Evolutionary conservation across 2,329 filamentous ascomycete genomes (phyloP).

Genomic region (Arthrocladium fulminans): DNA sequence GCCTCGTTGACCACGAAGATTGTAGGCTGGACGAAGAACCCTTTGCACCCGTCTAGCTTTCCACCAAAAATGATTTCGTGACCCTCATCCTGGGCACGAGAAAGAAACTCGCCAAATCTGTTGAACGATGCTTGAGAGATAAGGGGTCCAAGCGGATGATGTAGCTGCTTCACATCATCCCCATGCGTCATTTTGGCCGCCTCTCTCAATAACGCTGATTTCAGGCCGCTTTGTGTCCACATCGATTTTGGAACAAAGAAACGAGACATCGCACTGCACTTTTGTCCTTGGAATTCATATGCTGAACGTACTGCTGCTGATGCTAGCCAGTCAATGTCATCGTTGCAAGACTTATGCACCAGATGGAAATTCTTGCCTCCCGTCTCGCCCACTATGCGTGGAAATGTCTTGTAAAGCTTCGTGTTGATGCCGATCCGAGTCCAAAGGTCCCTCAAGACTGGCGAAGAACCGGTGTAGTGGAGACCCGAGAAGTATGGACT

Average conservation of each 20-base stretch:
- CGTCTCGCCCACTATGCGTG: conserved; percentile 81
- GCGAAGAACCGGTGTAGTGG: conserved; percentile 89
- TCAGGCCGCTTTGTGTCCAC: conserved; percentile 57
- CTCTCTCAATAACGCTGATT: conserved; percentile 57
- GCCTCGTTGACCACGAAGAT: conserved; percentile 69
- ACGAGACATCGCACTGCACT: conserved; percentile 78
- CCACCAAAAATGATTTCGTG: conserved; percentile 68
- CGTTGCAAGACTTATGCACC: not conserved
- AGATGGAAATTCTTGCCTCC: conserved; percentile 2
- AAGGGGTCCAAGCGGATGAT: conserved; percentile 78
- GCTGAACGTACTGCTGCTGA: conserved; percentile 56
- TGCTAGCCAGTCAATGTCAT: not conserved
- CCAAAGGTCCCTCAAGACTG: conserved; percentile 81
- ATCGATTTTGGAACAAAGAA: conserved; percentile 67
- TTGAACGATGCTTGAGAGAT: conserved; percentile 76
- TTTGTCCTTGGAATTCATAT: conserved; percentile 86
- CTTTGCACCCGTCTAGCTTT: conserved; percentile 65
- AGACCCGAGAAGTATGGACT: conserved; percentile 81
- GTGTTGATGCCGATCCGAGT: conserved; percentile 74
- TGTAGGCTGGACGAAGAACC: conserved; percentile 77
- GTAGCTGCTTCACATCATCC: conserved; percentile 53
- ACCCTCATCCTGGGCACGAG: conserved; percentile 67
- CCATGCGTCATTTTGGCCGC: conserved; percentile 63
- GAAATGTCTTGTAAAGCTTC: conserved; percentile 75
- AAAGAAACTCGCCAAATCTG: conserved; percentile 67